Percentiles rank a stretch among this genome's conserved stretches.
Evolutionary conservation across 1,139 yeast species (phyloP).

Genomic region (Lodderomyces oxycetoniae): DNA sequence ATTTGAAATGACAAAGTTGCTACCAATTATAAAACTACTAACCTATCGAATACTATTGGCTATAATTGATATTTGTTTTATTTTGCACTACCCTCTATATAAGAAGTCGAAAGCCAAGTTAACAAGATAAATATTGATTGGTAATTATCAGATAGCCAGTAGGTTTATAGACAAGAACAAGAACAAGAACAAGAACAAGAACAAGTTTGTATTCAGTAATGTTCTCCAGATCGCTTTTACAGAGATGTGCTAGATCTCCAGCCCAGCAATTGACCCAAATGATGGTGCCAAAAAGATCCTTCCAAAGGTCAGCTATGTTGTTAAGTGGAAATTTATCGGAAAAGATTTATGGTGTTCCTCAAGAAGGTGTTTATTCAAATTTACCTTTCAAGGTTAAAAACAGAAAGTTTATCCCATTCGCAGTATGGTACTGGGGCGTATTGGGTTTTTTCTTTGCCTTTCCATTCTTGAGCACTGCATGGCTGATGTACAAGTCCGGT

Average conservation of each 20-base stretch:
- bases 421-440: conserved; percentile 74
- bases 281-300: conserved; percentile 28
- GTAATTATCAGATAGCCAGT: no score
- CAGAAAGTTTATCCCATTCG: conserved; percentile 80
- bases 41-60: no score
- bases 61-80: no score
- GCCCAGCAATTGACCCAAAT: conserved; percentile 8
- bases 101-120: no score
- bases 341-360: conserved; percentile 42
- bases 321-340: conserved; percentile 12
- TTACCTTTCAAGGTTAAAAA: conserved; percentile 89
- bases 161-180: no score
- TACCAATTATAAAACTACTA: not conserved
- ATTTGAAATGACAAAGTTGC: not conserved
- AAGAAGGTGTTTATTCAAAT: conserved; percentile 87
- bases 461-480: conserved; percentile 65
- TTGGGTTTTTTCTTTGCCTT: conserved; percentile 55
- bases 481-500: conserved; percentile 77
- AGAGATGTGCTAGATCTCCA: conserved; percentile 14
- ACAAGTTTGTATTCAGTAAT: conserved; percentile 4
- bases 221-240: conserved; percentile 25
- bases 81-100: no score
- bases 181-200: no score
- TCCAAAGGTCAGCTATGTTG: conserved; percentile 30
- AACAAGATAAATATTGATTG: no score